A percentile compares a stretch with the other conserved stretches of the same genome.
phyloP scores from a whole-genome alignment of 225 moss, liverwort and hornwort species.

The Physcomitrium patens region DNA sequence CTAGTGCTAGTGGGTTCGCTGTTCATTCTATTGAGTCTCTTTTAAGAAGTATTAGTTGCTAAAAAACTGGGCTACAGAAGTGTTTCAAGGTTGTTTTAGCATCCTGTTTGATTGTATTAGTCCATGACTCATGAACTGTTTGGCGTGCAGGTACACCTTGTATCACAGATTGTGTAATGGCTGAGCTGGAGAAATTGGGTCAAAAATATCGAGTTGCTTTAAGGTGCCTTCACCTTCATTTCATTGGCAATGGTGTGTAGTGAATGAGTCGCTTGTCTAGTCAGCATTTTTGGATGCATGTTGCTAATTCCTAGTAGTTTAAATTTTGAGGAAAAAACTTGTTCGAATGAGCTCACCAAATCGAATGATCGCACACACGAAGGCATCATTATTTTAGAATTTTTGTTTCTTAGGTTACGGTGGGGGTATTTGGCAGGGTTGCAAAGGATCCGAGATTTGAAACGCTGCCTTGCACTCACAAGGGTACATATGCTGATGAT shows the following conservation, averaged over 20 bases:
- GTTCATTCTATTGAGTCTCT: background rate
- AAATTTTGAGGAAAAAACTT: too few relatives aligned
- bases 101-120: background rate
- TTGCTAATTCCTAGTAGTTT: too few relatives aligned
- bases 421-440: slow-evolving; percentile 63
- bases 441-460: slow-evolving; percentile 96
- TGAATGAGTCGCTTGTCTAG: background rate
- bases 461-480: slow-evolving; percentile 92
- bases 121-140: slow-evolving; percentile 2
- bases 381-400: background rate
- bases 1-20: background rate
- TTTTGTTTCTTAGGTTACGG: background rate
- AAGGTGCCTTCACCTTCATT: slow-evolving; percentile 43
- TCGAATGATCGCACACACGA: background rate
- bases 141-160: slow-evolving; percentile 85
- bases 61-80: background rate
- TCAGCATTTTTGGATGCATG: too few relatives aligned
- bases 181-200: slow-evolving; percentile 96
- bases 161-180: slow-evolving; percentile 99
- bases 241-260: background rate
- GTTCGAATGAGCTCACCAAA: too few relatives aligned
- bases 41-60: slow-evolving; percentile 6
- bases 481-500: slow-evolving; percentile 98
- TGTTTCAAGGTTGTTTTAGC: background rate
- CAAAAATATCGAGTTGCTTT: slow-evolving; percentile 96